Evolutionary conservation across 129 eudicot species (phyloP).

Genomic region (Tanacetum coccineum): DNA sequence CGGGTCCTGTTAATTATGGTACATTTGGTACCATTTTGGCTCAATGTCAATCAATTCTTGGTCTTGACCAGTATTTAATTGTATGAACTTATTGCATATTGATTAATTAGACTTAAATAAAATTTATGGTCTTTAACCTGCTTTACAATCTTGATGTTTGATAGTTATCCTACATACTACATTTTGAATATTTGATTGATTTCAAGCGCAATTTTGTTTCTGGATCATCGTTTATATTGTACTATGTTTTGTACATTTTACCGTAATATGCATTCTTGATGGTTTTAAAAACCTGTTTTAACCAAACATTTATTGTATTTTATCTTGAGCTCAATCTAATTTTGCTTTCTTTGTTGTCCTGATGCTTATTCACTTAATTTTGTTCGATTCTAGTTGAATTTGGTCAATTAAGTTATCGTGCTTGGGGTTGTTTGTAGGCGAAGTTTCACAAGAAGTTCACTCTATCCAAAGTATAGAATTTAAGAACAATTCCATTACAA

Average conservation of each 20-base stretch:
- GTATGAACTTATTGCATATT: conserved; percentile 12
- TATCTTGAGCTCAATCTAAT: conserved; percentile 20
- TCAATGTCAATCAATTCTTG: conserved; percentile 21
- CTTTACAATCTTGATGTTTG: background rate
- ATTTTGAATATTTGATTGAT: conserved; percentile 20
- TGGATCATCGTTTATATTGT: conserved; percentile 10
- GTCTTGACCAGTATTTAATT: conserved; percentile 10
- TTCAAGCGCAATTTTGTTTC: conserved; percentile 10
- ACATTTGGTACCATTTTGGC: conserved; percentile 10
- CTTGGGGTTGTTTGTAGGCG: conserved; percentile 48
- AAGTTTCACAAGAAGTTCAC: conserved; percentile 46
- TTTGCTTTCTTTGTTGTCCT: background rate
- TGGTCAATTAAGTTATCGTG: conserved; percentile 5
- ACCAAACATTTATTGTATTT: background rate
- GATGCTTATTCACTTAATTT: conserved; percentile 2
- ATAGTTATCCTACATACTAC: background rate
- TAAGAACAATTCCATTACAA: conserved; percentile 31
- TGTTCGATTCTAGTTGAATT: background rate
- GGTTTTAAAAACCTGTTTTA: background rate
- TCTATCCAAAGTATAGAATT: conserved; percentile 38
- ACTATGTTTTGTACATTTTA: conserved; percentile 1
- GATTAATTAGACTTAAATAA: conserved; percentile 9
- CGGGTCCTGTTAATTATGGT: conserved; percentile 10
- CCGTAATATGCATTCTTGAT: background rate
- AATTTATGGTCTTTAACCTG: conserved; percentile 1